phyloP scores from a whole-genome alignment of 2,329 filamentous ascomycete genomes.

The Botryotinia convoluta region DNA sequence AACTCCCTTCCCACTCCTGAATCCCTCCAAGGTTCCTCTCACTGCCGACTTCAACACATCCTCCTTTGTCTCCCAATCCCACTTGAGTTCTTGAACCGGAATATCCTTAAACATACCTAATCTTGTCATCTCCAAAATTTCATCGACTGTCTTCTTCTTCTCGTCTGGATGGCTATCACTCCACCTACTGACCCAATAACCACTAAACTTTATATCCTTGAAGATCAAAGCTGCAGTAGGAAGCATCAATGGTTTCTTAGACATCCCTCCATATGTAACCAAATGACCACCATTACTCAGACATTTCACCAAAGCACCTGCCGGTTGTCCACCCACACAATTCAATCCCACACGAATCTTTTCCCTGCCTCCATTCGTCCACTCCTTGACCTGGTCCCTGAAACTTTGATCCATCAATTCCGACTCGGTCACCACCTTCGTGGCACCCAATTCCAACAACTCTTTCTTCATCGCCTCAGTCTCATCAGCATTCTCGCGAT shows the following conservation, averaged over 20 bases:
- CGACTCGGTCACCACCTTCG: conserved; percentile 48
- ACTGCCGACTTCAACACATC: conserved; percentile 69
- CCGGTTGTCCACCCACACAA: conserved; percentile 87
- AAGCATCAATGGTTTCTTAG: conserved; percentile 76
- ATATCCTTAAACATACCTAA: conserved; percentile 77
- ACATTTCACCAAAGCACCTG: conserved; percentile 72
- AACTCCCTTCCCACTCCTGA: conserved; percentile 82
- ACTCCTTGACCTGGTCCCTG: conserved; percentile 55
- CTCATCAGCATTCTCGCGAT: conserved; percentile 61
- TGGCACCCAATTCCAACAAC: conserved; percentile 55
- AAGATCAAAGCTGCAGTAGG: conserved; percentile 89
- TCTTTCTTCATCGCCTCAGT: conserved; percentile 64
- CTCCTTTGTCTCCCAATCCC: conserved; percentile 78
- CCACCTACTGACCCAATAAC: conserved; percentile 95
- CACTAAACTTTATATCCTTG: conserved; percentile 82
- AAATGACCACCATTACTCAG: conserved; percentile 68
- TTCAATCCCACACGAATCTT: conserved; percentile 78
- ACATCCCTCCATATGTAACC: conserved; percentile 96
- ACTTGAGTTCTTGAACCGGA: conserved; percentile 77
- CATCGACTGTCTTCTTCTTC: conserved; percentile 77
- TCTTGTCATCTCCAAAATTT: conserved; percentile 74
- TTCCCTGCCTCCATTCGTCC: conserved; percentile 66
- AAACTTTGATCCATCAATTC: conserved; percentile 48
- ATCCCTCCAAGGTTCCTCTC: conserved; percentile 79
- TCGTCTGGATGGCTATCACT: conserved; percentile 69